Conservation (phyloP, 2,329 filamentous ascomycete genomes). For the Pseudopithomyces maydicus region DNA sequence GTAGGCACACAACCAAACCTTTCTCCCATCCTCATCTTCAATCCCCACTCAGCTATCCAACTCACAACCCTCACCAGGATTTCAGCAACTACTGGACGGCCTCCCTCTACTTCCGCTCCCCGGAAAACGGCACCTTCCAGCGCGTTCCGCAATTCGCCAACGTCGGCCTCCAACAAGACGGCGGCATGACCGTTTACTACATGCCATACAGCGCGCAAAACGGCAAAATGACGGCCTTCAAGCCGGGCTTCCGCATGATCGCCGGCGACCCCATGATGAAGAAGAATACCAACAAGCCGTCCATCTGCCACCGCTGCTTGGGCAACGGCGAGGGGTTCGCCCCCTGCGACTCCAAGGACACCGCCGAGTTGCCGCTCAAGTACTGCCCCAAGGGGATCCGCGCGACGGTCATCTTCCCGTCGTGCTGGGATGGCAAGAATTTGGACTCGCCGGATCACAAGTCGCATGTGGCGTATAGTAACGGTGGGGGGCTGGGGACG, state of each 20-base stretch:
- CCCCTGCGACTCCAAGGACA: slow-evolving; percentile 31
- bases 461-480: slow-evolving; percentile 65
- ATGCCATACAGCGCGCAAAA: slow-evolving; percentile 68
- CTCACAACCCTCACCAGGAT: slow-evolving; percentile 17
- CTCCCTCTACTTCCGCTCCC: slow-evolving; percentile 37
- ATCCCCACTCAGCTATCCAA: neutral
- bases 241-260: slow-evolving; percentile 71
- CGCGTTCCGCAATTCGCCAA: slow-evolving; percentile 38
- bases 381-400: slow-evolving; percentile 80
- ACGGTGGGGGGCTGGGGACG: slow-evolving; percentile 48
- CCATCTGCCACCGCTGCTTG: slow-evolving; percentile 27
- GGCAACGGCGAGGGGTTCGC: slow-evolving; percentile 30
- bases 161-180: slow-evolving; percentile 34
- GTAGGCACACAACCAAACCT: too few relatives aligned
- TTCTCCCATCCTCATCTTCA: neutral
- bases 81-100: slow-evolving; percentile 38
- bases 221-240: slow-evolving; percentile 67
- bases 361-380: slow-evolving; percentile 59
- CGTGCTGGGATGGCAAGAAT: slow-evolving; percentile 69
- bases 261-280: slow-evolving; percentile 60
- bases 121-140: slow-evolving; percentile 40
- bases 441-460: slow-evolving; percentile 60
- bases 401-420: slow-evolving; percentile 71
- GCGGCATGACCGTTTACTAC: slow-evolving; percentile 33
- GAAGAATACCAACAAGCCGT: slow-evolving; percentile 23